Evolutionary conservation across 2,329 filamentous ascomycete genomes (phyloP), one percentile per base, ranked within the genome.

Genomic region (Colletotrichum orchidophilum): DNA sequence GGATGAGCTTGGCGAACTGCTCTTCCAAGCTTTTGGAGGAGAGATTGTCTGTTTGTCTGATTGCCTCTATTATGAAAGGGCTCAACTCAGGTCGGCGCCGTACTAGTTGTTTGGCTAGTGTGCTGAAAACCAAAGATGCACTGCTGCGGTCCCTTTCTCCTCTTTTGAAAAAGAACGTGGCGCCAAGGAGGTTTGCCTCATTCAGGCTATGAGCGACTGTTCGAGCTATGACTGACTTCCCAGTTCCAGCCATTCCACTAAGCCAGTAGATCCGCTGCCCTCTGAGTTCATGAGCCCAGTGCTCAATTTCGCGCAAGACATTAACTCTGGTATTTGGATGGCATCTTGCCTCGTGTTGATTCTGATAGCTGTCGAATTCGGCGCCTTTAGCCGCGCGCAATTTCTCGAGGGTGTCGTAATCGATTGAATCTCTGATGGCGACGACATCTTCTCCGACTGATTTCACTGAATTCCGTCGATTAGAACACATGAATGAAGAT

Each of bases 131-230:
- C 57, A 75, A 73, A 24, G 52, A 71, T 3, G 80, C 80, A 46
- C 78, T 78, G 1, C 79, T 78, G n/a, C 80, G 75, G 65, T 82
- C 79, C 3, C 62, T 72, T 53, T 81, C 80, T 0, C 78, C 82
- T 63, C 75, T 79, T 49, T 81, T 83, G 75, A 85, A 86, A 74
- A 85, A 85, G 73, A 86, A 86, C 7, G 78, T 81, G 0, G 79
- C 80, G 0, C 73, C 79, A 1, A 83, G 72, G 0, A 8, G 4
- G 0, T 57, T 12, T 0, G 21, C 4, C 1, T 15, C 5, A 21
- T 24, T 31, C 0, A 70, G 5, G 0, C 12, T 29, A 12, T 58
- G 24, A 21, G 55, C 63, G 1, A 75, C 29, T 4, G 70, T 74
- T 8, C 73, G 69, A 4, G 71, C 64, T 26, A 76, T 67, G 1